Percentiles rank a stretch among this genome's conserved stretches.
Evolutionary conservation across 1,139 yeast genomes (phyloP).

Genomic region (Lodderomyces orthopsilosis): DNA sequence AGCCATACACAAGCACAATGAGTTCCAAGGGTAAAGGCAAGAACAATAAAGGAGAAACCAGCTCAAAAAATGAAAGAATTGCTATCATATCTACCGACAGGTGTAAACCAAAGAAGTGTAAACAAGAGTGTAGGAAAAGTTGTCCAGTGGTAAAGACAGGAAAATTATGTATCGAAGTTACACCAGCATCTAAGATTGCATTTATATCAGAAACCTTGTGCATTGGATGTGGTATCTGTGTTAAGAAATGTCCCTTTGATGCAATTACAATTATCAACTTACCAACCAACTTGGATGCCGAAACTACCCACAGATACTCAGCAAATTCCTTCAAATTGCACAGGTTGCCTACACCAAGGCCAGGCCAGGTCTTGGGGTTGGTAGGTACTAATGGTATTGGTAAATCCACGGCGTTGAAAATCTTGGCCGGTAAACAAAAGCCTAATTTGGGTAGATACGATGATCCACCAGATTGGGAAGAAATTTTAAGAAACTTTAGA

Average conservation of each 20-base stretch:
- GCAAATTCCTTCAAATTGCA: constrained; percentile 97
- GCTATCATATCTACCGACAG: constrained; percentile 92
- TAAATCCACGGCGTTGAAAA: constrained; percentile 95
- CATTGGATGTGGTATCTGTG: constrained; percentile 99
- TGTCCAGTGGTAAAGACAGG: constrained; percentile 99
- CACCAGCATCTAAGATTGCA: constrained; percentile 87
- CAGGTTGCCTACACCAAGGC: constrained; percentile 96
- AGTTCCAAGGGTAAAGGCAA: constrained; percentile 14
- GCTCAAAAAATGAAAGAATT: constrained; percentile 73
- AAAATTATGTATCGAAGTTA: constrained; percentile 93
- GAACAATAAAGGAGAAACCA: constrained; percentile 31
- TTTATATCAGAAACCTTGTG: constrained; percentile 94
- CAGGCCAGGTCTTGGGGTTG: constrained; percentile 95
- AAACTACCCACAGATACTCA: constrained; percentile 95
- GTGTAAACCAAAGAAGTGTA: constrained; percentile 97
- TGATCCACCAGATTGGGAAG: constrained; percentile 97
- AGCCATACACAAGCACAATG: constrained; percentile 7
- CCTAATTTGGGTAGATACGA: constrained; percentile 94
- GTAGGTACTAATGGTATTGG: constrained; percentile 99
- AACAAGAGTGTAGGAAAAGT: constrained; percentile 93
- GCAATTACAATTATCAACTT: constrained; percentile 93
- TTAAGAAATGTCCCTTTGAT: constrained; percentile 95
- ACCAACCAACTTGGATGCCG: constrained; percentile 89
- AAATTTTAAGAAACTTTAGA: constrained; percentile 83
- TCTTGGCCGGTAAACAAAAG: constrained; percentile 96